Evolutionary conservation across 805 yeast genomes (phyloP), one percentile per base, ranked within the genome.

Genomic region (Isabelozyma pseudorhagii): DNA sequence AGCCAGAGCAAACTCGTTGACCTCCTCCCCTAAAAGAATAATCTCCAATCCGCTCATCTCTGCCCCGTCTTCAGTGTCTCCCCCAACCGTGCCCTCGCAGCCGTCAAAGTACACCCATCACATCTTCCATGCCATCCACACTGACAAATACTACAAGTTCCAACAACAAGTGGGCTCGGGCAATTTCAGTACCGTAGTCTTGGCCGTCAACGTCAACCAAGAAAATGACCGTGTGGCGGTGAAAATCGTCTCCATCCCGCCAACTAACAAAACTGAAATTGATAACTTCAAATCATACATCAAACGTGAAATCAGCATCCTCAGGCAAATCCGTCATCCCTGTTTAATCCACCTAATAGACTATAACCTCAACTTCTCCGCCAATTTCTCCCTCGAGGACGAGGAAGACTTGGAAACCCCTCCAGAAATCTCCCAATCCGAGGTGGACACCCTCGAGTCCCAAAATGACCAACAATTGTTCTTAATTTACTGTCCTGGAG

Each of bases 401-500:
- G 18, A 17, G 3, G 49, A 60, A 46, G 47, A 57, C 51, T 18
- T 10, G 14, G 44, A 41, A 21, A 21, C 14, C 10, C 13, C 10
- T 8, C 45, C 45, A 3, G 44, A 41, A 27, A n/a, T 27, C 15
- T 17, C 44, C 14, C 14, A 10, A 14, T 14, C 25, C 28, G 64
- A 62, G 39, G 52, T 44, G 9, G 34, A 48, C 21, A 50, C 38
- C 42, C 46, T 59, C 6, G 49, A 52, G 29, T 38, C 29, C 49
- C 63, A 59, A 63, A 74, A 53, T 57, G 60, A 69, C 60, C 70
- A 65, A 54, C 55, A 53, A 50, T 78, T 92, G 66, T 85, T 87
- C 40, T 73, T 92, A 59, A 88, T 92, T 1, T 89, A 79, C 63
- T 87, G 90, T 57, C 64, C 72, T 5, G 98, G 98, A 5, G 97